These are phyloP conservation scores for Chiua virens DNA, from an alignment of 768 basidiomycete species.

Conservation along the genomic window DNA sequence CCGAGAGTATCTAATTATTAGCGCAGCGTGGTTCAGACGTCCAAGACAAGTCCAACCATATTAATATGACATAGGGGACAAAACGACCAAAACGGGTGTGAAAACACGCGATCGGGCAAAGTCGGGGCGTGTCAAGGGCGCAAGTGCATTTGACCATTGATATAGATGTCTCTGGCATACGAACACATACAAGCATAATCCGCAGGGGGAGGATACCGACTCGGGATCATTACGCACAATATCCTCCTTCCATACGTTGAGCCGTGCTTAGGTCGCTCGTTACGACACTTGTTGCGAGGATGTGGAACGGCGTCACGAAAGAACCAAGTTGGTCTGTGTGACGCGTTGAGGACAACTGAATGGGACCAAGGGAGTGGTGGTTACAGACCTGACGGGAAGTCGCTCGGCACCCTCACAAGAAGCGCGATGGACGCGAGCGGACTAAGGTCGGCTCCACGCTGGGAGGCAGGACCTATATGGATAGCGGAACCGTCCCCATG, in stretches of 20 bases:
- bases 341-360: conserved; percentile 4
- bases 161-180: conserved; percentile 16
- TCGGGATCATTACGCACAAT: conserved; percentile 15
- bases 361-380: neutral
- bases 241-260: conserved; percentile 60
- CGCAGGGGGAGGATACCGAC: conserved; percentile 9
- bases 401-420: conserved; percentile 60
- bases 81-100: neutral
- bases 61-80: neutral
- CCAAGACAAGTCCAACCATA: too few species aligned
- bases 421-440: conserved; percentile 74
- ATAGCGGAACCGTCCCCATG: conserved; percentile 6
- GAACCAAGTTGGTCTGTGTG: conserved; percentile 22
- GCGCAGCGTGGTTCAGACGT: too few species aligned
- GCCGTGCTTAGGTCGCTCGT: conserved; percentile 73
- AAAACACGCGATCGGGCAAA: neutral
- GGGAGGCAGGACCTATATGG: conserved; percentile 36
- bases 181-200: conserved; percentile 6
- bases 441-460: conserved; percentile 48
- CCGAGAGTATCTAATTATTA: too few species aligned
- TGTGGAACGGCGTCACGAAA: conserved; percentile 55
- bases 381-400: conserved; percentile 52
- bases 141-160: conserved; percentile 6
- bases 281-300: conserved; percentile 72
- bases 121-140: neutral